A percentile compares a stretch with the other conserved stretches of the same genome.
Evolutionary conservation across 2,329 filamentous ascomycete species (phyloP).

Genomic region (Aureobasidium sp.): DNA sequence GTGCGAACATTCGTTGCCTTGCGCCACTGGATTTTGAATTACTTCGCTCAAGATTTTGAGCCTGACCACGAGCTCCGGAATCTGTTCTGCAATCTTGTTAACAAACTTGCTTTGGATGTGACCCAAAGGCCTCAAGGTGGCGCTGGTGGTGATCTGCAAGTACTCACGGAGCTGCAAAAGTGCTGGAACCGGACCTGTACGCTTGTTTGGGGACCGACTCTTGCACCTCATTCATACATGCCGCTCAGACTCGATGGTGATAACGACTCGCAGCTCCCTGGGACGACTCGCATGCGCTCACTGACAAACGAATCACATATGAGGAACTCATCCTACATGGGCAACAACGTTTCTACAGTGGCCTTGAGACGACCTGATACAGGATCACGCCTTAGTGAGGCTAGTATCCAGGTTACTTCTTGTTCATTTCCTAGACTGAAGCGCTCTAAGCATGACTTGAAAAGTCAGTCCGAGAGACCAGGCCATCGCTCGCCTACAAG

Average conservation of each 20-base stretch:
- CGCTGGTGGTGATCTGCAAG: slow-evolving; percentile 65
- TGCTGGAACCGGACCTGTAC: slow-evolving; percentile 91
- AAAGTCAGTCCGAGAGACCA: neutral
- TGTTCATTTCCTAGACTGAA: slow-evolving; percentile 48
- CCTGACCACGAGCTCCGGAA: slow-evolving; percentile 62
- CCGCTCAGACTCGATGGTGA: neutral
- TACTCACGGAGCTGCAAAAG: slow-evolving; percentile 88
- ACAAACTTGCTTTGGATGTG: slow-evolving; percentile 49
- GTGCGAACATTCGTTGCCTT: slow-evolving; percentile 93
- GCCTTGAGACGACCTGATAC: neutral
- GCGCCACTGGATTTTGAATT: slow-evolving; percentile 95
- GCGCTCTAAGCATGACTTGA: slow-evolving; percentile 7
- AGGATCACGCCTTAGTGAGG: slow-evolving; percentile 32
- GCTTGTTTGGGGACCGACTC: slow-evolving; percentile 73
- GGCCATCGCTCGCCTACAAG: neutral
- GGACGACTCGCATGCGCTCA: neutral
- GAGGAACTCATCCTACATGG: slow-evolving; percentile 1
- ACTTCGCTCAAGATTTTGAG: slow-evolving; percentile 92
- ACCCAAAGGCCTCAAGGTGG: slow-evolving; percentile 43
- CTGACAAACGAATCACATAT: slow-evolving; percentile 1
- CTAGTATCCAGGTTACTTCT: slow-evolving; percentile 48
- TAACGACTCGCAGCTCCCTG: neutral
- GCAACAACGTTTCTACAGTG: neutral
- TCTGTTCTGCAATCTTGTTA: slow-evolving; percentile 73
- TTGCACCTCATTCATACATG: slow-evolving; percentile 37